A percentile compares a stretch with the other conserved stretches of the same genome.
Evolutionary conservation across 176 grass and related monocot species (phyloP).

Genomic region (Triticum aestivum): DNA sequence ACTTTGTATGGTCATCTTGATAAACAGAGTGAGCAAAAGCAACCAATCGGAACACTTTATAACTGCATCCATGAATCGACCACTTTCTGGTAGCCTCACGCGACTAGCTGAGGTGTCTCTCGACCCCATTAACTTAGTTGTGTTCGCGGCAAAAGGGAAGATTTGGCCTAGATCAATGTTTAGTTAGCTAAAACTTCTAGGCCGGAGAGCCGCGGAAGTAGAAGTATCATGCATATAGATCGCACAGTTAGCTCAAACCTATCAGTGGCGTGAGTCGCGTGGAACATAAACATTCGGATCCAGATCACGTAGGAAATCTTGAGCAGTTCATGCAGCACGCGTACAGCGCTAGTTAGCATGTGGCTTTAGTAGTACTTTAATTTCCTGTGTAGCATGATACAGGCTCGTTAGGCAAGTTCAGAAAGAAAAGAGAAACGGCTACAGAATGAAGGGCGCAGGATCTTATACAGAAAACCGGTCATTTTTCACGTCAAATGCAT

Average conservation of each 20-base stretch:
- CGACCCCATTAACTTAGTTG: neutral
- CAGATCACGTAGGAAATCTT: neutral
- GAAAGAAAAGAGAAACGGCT: neutral
- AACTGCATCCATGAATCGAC: neutral
- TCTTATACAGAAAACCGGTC: neutral
- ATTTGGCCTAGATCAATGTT: neutral
- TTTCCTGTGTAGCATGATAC: neutral
- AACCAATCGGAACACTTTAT: neutral
- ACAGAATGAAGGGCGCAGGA: neutral
- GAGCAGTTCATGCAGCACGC: neutral
- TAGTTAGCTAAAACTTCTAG: conserved; percentile 18
- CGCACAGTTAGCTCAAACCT: neutral
- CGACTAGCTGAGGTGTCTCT: neutral
- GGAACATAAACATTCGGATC: neutral
- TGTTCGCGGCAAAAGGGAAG: neutral
- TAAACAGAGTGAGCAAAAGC: neutral
- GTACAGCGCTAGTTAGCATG: neutral
- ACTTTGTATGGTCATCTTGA: neutral
- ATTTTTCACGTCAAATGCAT: neutral
- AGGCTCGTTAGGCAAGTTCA: neutral
- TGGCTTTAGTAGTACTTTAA: neutral
- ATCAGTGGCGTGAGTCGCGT: neutral
- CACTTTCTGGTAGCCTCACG: neutral
- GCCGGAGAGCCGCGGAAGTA: neutral
- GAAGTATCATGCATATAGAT: neutral